Conservation (phyloP, 371 early-diverging fungal genomes). For the Parasitella parasitica region DNA sequence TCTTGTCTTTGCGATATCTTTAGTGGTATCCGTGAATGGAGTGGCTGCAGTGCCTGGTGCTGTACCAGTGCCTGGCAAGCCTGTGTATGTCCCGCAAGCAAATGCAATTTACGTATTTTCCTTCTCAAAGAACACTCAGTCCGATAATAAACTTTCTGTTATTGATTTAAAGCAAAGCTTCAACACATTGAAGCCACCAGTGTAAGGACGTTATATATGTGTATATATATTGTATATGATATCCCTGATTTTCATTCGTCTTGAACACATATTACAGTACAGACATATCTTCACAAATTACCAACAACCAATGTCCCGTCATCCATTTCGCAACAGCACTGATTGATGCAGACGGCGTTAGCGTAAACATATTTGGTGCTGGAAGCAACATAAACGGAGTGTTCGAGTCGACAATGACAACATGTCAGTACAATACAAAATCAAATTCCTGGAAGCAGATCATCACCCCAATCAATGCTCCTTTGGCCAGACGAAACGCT, state of each 20-base stretch:
- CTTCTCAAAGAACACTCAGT: constrained; percentile 13
- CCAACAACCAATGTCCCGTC: constrained; percentile 18
- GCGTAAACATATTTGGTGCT: constrained; percentile 24
- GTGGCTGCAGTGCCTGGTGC: neutral
- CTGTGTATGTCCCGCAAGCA: constrained; percentile 21
- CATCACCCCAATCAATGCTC: neutral
- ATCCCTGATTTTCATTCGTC: neutral
- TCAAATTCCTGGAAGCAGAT: constrained; percentile 10
- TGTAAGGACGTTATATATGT: constrained; percentile 14
- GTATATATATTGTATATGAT: neutral
- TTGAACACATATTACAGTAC: no score
- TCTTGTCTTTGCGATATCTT: neutral
- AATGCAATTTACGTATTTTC: constrained; percentile 25
- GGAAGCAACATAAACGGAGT: constrained; percentile 17
- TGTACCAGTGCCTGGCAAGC: constrained; percentile 15
- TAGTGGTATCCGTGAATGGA: neutral
- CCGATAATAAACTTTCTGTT: constrained; percentile 17
- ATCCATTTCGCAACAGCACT: constrained; percentile 26
- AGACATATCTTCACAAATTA: constrained; percentile 5
- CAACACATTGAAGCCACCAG: constrained; percentile 21
- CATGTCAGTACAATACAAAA: constrained; percentile 21
- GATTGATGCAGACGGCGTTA: constrained; percentile 7
- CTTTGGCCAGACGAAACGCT: constrained; percentile 25
- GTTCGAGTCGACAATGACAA: constrained; percentile 10
- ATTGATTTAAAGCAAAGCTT: constrained; percentile 22